Conservation (phyloP, 352 stramenopile species). For the Globisporangium perplexum region DNA sequence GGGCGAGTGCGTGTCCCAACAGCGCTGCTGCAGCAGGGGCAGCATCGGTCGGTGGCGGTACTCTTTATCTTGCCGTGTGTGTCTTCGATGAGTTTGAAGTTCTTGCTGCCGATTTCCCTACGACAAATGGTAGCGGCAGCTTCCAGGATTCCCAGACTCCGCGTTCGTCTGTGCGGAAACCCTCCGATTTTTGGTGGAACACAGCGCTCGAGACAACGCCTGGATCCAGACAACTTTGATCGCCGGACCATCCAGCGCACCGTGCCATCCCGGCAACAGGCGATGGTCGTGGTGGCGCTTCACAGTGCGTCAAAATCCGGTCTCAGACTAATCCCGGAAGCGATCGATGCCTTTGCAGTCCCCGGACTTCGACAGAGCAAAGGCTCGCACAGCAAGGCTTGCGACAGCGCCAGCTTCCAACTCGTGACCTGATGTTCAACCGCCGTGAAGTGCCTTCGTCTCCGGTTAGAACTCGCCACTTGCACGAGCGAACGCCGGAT, state of each 20-base stretch:
- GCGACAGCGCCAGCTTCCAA: neutral
- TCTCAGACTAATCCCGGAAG: neutral
- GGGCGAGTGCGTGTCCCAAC: slow-evolving; percentile 6
- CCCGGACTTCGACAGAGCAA: neutral
- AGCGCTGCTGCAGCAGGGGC: neutral
- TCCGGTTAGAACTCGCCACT: neutral
- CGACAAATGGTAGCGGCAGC: no score
- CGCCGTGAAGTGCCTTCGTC: no score
- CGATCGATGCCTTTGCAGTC: no score
- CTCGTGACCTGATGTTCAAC: neutral
- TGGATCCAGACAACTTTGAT: no score
- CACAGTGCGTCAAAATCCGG: neutral
- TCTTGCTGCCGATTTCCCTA: no score
- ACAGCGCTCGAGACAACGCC: no score
- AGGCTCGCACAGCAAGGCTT: neutral
- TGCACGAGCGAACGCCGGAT: neutral
- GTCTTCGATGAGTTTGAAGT: no score
- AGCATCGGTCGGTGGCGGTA: neutral
- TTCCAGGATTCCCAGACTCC: no score
- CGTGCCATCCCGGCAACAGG: neutral
- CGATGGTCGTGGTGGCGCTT: no score
- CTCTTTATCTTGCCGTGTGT: neutral
- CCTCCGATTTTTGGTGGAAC: no score
- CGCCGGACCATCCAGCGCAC: no score
- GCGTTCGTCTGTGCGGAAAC: no score